Percentiles rank a stretch among this genome's conserved stretches.
phyloP scores from a whole-genome alignment of 164 flowering plant species.

The Platanus orientalis region DNA sequence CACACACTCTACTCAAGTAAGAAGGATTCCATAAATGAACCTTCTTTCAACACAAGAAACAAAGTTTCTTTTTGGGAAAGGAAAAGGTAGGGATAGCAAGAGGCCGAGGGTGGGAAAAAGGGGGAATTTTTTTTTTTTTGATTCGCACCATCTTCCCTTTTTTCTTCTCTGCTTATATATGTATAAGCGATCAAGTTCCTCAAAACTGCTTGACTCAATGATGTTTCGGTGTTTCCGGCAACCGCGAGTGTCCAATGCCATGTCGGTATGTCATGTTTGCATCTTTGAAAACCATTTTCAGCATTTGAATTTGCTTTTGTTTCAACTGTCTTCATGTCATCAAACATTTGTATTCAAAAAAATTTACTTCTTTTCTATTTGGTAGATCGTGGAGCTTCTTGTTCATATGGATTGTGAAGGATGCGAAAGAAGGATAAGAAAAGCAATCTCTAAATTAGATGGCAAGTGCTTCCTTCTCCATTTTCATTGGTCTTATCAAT shows the following conservation, averaged over 20 bases:
- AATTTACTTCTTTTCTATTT: neutral
- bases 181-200: conserved; percentile 4
- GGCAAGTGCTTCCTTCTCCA: conserved; percentile 23
- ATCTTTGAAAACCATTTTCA: neutral
- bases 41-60: conserved; percentile 18
- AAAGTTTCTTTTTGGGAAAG: conserved; percentile 3
- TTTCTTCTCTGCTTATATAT: neutral
- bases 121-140: neutral
- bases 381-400: conserved; percentile 63
- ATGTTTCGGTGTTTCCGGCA: conserved; percentile 35
- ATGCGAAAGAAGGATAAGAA: conserved; percentile 60
- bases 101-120: neutral
- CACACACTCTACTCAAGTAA: neutral
- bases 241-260: conserved; percentile 27
- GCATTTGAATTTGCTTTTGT: neutral
- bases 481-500: neutral
- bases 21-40: neutral
- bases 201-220: neutral
- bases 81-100: conserved; percentile 1
- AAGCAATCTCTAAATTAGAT: conserved; percentile 57
- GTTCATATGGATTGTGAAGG: conserved; percentile 83
- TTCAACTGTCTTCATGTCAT: neutral
- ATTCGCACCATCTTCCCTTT: neutral
- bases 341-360: neutral
- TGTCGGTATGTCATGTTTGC: conserved; percentile 35